Evolutionary conservation across 345 rosid genomes (phyloP).

Genomic region (Combretum micranthum): DNA sequence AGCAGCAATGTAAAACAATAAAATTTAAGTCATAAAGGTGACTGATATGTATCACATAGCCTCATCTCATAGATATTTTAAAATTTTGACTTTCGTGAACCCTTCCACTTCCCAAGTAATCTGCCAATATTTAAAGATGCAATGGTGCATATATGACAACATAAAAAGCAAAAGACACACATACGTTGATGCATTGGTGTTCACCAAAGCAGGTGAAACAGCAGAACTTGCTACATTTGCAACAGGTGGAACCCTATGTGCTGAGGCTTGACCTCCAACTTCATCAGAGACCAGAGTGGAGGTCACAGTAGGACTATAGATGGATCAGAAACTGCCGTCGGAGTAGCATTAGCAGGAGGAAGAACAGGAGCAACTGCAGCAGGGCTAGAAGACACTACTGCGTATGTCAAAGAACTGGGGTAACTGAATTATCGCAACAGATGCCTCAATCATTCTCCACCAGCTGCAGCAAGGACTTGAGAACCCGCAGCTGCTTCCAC

Average conservation of each 20-base stretch:
- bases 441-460: constrained; percentile 30
- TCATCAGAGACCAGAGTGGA: constrained; percentile 19
- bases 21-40: neutral
- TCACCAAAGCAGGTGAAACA: constrained; percentile 7
- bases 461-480: constrained; percentile 33
- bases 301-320: constrained; percentile 29
- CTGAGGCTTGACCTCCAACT: constrained; percentile 20
- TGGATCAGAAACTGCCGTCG: constrained; percentile 38
- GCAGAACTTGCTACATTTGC: constrained; percentile 28
- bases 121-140: too few relatives aligned
- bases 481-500: constrained; percentile 36
- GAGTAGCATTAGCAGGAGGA: constrained; percentile 30
- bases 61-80: too few relatives aligned
- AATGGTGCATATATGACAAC: neutral
- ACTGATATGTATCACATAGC: too few relatives aligned
- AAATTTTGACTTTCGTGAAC: too few relatives aligned
- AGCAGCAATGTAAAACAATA: neutral
- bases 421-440: constrained; percentile 32
- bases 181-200: constrained; percentile 38
- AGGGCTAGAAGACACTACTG: constrained; percentile 55
- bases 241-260: constrained; percentile 22
- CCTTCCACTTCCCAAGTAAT: too few relatives aligned
- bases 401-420: constrained; percentile 26
- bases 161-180: constrained; percentile 10
- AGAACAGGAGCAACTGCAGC: constrained; percentile 39